Evolutionary conservation across 1,284 basidiomycete species (phyloP), one percentile per base, ranked within the genome.

Genomic region (Sanghuangporus baumii): DNA sequence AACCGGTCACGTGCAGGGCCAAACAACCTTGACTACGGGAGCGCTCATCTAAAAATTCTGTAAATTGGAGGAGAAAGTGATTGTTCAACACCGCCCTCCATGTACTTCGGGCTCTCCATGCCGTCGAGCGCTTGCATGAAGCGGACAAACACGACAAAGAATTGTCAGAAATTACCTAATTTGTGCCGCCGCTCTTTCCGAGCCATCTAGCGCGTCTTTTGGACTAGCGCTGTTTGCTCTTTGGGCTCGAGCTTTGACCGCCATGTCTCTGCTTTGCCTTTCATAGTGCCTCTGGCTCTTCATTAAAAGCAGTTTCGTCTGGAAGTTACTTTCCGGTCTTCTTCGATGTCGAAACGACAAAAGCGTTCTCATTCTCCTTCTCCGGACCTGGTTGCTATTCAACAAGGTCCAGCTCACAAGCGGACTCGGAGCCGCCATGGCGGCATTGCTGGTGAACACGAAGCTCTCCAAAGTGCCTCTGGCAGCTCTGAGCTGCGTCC

Each of bases 281-380:
- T 38, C 36, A 43, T 40, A 54, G n/a, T 40, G 18, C 11, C 18
- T 34, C 59, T 50, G 11, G 20, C 8, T 31, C 26, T 52, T 1
- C 5, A 31, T 5, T 2, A 31, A 31, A 31, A 31, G 26, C 26
- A 0, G 5, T 31, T 31, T 3, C 26, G 26, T 5, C 26, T 3
- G 26, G 5, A 5, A 31, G 26, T 41, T 38, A 2, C 57, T 59
- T 11, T 9, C 43, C 7, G 6, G 37, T 16, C 16, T 50, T 18
- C 7, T 36, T 20, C 23, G 43, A 62, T 62, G 61, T 16, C 56
- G n/a, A 57, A 62, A 51, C 41, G 61, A 36, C 46, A 36, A 47
- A 57, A 62, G 20, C 37, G 55, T 6, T 57, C 61, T 12, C 56
- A 58, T 18, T 57, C 51, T 16, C 46, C 47, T 48, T 31, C n/a